Base-by-base conservation (phyloP, 208 protist genomes). In the Zelonia costaricensis region DNA sequence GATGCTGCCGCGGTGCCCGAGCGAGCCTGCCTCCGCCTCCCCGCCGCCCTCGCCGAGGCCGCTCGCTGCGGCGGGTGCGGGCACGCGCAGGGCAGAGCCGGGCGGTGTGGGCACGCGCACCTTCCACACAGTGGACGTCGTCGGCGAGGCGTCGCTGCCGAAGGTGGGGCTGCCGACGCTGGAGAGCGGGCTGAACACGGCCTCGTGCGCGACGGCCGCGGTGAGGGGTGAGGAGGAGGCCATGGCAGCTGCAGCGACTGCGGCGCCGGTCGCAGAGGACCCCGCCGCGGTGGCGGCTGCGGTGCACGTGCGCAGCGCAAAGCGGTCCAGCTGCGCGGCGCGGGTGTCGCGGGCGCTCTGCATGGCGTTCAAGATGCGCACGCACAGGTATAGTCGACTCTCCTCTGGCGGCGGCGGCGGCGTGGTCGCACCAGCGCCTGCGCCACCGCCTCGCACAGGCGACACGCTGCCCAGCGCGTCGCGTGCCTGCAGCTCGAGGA, bases 81-180 rank as follows among this genome's bases (percentile, higher is more conserved):
- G 35, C 20, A 9, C 36, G 52, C 42, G 55, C 25, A 61, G 28
- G 10, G 30, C 38, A 16, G 18, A 25, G 27, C 27, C 25, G 7
- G 42, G 42, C 40, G 55, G 58, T 18, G n/a, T 55, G 7, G 66
- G 57, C 42, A 73, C 27, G 9, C 52, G 59, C 58, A 64, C 2
- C 35, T 42, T 66, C 66, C 66, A 73, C 22, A 51, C 20, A 3
- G 66, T 48, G 3, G 58, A 73, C 12, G 13, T 43, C 27, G 46
- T 16, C 0, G 66, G 49, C 20, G 66, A 72, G 4, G 13, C 39
- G 6, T 60, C 57, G 49, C 65, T 72, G 25, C 12, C 56, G 8
- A 46, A 47, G 27, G 28, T 56, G 1, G 65, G 65, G 65, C 65
- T 65, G 51, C 57, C 33, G 12, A 23, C 39, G 51, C 57, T 65